Percentiles rank a stretch among this genome's conserved stretches.
Evolutionary conservation across 129 eudicot genomes (phyloP).

Genomic region (Artemisia tridentata): DNA sequence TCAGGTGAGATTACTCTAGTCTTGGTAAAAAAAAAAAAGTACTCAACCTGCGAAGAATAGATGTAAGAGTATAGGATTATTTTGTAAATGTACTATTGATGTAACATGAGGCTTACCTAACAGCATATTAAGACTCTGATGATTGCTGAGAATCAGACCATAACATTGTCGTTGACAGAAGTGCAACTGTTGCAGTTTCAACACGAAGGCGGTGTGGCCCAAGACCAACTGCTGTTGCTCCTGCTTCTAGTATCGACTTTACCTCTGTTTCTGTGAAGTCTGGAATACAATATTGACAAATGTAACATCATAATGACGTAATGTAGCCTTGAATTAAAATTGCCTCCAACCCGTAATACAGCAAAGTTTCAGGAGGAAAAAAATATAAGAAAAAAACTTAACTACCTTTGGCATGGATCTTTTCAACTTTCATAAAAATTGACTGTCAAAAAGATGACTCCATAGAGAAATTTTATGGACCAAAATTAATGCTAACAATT

Average conservation of each 20-base stretch:
- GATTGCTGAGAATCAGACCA: conserved; percentile 59
- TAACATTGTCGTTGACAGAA: conserved; percentile 73
- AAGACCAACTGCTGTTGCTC: conserved; percentile 79
- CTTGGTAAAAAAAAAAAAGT: background rate
- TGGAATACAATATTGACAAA: conserved; percentile 25
- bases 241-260: conserved; percentile 59
- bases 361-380: background rate
- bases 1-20: background rate
- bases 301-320: conserved; percentile 8
- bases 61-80: background rate
- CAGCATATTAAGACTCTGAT: conserved; percentile 1
- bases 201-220: conserved; percentile 92
- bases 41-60: background rate
- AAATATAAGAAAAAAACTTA: background rate
- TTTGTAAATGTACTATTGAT: background rate
- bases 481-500: too few relatives aligned
- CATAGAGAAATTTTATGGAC: too few relatives aligned
- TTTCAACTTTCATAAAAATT: too few relatives aligned
- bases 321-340: background rate
- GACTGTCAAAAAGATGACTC: too few relatives aligned
- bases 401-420: too few relatives aligned
- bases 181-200: conserved; percentile 90
- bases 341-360: background rate
- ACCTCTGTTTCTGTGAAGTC: conserved; percentile 75
- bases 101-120: background rate